phyloP scores from a whole-genome alignment of 179 eudicot species.

The Silene noctiflora region DNA sequence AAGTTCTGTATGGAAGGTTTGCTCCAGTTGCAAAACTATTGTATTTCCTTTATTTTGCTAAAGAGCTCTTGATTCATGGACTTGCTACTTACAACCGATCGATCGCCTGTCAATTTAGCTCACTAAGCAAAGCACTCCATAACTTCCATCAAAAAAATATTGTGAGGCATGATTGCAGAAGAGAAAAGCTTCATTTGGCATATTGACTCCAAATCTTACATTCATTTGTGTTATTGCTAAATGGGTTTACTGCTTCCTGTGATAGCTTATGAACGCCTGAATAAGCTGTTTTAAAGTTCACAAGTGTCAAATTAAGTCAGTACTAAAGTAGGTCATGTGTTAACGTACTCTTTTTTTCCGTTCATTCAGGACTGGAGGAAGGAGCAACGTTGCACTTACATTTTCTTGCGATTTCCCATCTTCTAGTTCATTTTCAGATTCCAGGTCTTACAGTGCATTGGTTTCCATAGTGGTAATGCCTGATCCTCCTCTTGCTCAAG shows the following conservation, averaged over 20 bases:
- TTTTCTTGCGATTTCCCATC: constrained; percentile 67
- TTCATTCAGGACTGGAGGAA: constrained; percentile 56
- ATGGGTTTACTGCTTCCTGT: not conserved
- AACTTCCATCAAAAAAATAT: no score
- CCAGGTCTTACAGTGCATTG: constrained; percentile 58
- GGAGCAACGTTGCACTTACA: constrained; percentile 56
- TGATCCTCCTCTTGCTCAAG: constrained; percentile 82
- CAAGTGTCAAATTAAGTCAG: not conserved
- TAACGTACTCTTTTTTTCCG: not conserved
- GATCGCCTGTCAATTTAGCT: not conserved
- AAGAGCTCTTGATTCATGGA: not conserved
- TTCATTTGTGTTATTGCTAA: not conserved
- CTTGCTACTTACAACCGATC: not conserved
- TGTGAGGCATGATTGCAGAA: constrained; percentile 1
- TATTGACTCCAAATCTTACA: not conserved
- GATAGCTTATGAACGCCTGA: not conserved
- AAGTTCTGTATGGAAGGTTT: constrained; percentile 62
- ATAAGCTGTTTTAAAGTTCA: not conserved
- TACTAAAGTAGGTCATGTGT: not conserved
- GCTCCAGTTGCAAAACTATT: constrained; percentile 1
- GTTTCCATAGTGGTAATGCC: constrained; percentile 58
- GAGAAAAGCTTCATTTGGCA: not conserved
- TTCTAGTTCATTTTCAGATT: constrained; percentile 43
- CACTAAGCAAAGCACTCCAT: not conserved
- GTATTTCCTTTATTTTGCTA: not conserved